A percentile compares a stretch with the other conserved stretches of the same genome.
Evolutionary conservation across 176 grass and related monocot species (phyloP).

Genomic region (Oryza officinalis): DNA sequence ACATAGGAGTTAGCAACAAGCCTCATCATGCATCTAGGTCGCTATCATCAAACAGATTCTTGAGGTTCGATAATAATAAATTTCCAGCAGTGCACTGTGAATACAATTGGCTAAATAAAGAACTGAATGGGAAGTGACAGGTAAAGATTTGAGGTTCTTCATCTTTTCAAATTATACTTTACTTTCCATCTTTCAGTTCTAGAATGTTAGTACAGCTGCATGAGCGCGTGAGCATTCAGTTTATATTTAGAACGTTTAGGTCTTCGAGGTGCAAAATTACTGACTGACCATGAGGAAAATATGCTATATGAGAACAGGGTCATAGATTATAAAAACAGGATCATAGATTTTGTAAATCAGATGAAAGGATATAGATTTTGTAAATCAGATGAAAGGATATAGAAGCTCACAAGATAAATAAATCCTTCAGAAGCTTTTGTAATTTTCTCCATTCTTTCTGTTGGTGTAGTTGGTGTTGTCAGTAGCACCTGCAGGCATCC

Average conservation of each 20-base stretch:
- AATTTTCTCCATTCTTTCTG: constrained; percentile 95
- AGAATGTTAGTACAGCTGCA: neutral
- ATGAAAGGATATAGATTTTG: neutral
- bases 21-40: neutral
- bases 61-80: neutral
- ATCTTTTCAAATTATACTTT: constrained; percentile 6
- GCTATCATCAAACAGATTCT: constrained; percentile 1
- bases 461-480: constrained; percentile 97
- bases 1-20: constrained; percentile 18
- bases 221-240: neutral
- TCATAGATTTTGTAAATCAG: too few relatives aligned
- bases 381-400: neutral
- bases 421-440: constrained; percentile 88
- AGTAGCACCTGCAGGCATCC: constrained; percentile 72
- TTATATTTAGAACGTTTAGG: neutral
- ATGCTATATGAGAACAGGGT: too few relatives aligned
- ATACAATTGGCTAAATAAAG: constrained; percentile 19
- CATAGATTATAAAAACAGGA: too few relatives aligned
- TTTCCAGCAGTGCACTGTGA: neutral
- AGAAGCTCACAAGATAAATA: constrained; percentile 82
- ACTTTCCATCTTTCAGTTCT: constrained; percentile 6
- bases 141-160: neutral
- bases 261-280: neutral
- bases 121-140: neutral
- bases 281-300: too few relatives aligned